A percentile compares a stretch with the other conserved stretches of the same genome.
These are phyloP conservation scores for Pseudomicrostroma phylloplanum DNA, from an alignment of 1,284 basidiomycete genomes.

Conservation along the genomic window DNA sequence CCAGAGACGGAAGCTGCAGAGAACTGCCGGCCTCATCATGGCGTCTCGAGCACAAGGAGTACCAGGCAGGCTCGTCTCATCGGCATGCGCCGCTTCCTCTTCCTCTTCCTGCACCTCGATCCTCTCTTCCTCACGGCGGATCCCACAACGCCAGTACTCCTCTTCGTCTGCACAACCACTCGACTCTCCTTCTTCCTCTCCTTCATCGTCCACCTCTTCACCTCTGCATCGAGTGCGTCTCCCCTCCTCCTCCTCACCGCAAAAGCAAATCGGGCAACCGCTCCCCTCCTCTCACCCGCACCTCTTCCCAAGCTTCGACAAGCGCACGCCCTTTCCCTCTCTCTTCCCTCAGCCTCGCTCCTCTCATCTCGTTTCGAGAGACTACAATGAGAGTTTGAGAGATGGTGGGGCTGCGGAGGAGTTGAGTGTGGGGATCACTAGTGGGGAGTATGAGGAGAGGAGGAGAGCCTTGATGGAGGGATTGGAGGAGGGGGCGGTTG, in stretches of 20 bases:
- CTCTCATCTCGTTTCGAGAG: constrained; percentile 9
- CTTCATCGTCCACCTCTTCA: too few relatives aligned
- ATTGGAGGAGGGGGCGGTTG: constrained; percentile 70
- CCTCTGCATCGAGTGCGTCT: too few relatives aligned
- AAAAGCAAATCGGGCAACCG: constrained; percentile 64
- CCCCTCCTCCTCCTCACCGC: not conserved
- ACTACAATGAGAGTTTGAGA: constrained; percentile 11
- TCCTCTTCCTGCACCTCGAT: too few relatives aligned
- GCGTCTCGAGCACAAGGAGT: too few relatives aligned
- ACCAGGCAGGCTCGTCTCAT: too few relatives aligned
- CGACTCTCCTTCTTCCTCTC: too few relatives aligned
- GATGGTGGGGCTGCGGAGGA: constrained; percentile 54
- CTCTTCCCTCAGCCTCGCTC: constrained; percentile 19
- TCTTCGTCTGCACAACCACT: too few relatives aligned
- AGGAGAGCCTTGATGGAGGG: constrained; percentile 67
- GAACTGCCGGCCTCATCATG: too few relatives aligned
- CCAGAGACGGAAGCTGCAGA: too few relatives aligned
- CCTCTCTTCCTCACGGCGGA: too few relatives aligned
- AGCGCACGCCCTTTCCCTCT: constrained; percentile 29
- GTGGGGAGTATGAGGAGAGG: constrained; percentile 74
- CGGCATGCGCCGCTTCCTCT: too few relatives aligned
- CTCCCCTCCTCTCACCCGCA: constrained; percentile 70
- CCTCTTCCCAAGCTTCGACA: constrained; percentile 55
- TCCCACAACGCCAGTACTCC: too few relatives aligned
- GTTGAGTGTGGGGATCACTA: constrained; percentile 76